A percentile compares a stretch with the other conserved stretches of the same genome.
Conservation (phyloP, 768 basidiomycete species). For the Mycena amicta region DNA sequence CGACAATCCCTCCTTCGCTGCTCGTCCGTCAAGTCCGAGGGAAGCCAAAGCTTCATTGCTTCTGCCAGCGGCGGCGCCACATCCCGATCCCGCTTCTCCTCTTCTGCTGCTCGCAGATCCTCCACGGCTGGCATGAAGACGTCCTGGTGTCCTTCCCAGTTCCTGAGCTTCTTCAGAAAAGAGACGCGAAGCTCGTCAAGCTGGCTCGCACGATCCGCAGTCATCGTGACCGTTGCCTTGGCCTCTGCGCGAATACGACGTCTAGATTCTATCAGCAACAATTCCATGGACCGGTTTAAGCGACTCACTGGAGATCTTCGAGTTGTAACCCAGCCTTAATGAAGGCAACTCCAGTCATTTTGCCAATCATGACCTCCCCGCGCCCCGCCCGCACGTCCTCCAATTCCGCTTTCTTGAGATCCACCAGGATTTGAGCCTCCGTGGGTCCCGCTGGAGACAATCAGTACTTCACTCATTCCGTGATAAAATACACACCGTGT, state of each 20-base stretch:
- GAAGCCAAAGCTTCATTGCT: slow-evolving; percentile 9
- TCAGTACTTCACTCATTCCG: not conserved
- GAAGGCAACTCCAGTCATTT: slow-evolving; percentile 1
- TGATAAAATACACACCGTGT: not conserved
- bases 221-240: not conserved
- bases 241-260: not conserved
- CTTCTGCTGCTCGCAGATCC: not conserved
- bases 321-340: slow-evolving; percentile 8
- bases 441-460: not conserved
- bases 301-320: slow-evolving; percentile 11
- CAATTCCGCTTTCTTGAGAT: not conserved
- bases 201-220: not conserved
- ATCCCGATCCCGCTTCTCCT: slow-evolving; percentile 2
- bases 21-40: slow-evolving; percentile 1
- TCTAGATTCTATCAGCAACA: not conserved
- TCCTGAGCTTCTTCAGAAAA: not conserved
- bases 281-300: too few relatives aligned
- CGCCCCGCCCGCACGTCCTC: not conserved
- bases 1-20: not conserved
- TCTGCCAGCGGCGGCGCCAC: slow-evolving; percentile 6
- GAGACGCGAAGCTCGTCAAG: slow-evolving; percentile 9
- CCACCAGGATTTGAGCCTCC: not conserved
- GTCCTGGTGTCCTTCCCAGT: slow-evolving; percentile 2
- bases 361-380: not conserved
- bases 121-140: slow-evolving; percentile 9